Evolutionary conservation across 2,329 filamentous ascomycete species (phyloP).

Genomic region (Talaromyces sp.): DNA sequence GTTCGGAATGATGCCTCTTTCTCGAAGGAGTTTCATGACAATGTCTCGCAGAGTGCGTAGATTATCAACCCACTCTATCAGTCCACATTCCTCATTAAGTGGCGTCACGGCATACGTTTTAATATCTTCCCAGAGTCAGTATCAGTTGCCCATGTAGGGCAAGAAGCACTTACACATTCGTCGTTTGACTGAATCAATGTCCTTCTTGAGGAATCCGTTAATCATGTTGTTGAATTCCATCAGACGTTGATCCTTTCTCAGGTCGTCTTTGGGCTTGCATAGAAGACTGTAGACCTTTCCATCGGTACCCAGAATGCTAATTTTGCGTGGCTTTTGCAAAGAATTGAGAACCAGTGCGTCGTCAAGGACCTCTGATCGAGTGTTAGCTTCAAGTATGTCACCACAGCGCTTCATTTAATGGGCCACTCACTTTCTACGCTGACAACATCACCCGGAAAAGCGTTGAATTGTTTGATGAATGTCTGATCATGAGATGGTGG

Average conservation of each 20-base stretch:
- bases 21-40: conserved; percentile 71
- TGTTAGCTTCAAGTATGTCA: conserved; percentile 20
- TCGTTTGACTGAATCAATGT: conserved; percentile 83
- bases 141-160: not conserved
- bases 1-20: conserved; percentile 62
- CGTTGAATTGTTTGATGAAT: conserved; percentile 68
- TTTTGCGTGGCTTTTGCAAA: conserved; percentile 83
- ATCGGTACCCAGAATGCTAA: conserved; percentile 84
- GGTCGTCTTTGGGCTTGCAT: conserved; percentile 96
- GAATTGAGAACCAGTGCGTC: conserved; percentile 88
- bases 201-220: conserved; percentile 87
- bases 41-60: conserved; percentile 93
- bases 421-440: conserved; percentile 60
- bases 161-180: conserved; percentile 61
- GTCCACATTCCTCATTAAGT: conserved; percentile 93
- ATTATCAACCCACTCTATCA: conserved; percentile 98
- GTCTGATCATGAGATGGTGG: conserved; percentile 68
- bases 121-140: conserved; percentile 57
- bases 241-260: conserved; percentile 93
- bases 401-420: not conserved
- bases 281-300: conserved; percentile 84
- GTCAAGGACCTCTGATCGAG: conserved; percentile 62
- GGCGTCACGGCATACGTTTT: conserved; percentile 96
- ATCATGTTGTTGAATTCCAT: conserved; percentile 99
- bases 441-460: conserved; percentile 81